phyloP scores from a whole-genome alignment of 192 early-diverging fungal species.

The Coemansia sp. region DNA sequence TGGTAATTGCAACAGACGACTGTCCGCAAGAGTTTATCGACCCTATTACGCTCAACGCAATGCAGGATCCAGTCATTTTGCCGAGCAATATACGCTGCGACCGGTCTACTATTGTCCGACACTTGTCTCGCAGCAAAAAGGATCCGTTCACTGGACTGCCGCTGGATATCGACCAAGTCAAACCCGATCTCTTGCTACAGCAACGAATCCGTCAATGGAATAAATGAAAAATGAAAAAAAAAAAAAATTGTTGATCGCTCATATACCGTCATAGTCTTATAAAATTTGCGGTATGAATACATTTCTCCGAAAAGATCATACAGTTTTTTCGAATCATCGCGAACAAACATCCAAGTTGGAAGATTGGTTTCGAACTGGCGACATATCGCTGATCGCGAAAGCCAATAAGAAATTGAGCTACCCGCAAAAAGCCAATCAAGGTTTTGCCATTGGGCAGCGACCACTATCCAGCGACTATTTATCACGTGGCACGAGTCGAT shows the following conservation, averaged over 20 bases:
- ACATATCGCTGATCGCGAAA: background rate
- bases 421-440: background rate
- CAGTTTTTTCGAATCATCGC: conserved; percentile 25
- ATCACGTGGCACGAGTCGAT: no score
- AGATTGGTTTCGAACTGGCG: conserved; percentile 12
- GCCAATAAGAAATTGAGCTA: background rate
- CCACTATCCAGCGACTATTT: background rate
- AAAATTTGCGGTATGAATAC: conserved; percentile 13
- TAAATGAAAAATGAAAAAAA: conserved; percentile 9
- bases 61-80: conserved; percentile 31
- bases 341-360: background rate
- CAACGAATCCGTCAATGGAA: conserved; percentile 19
- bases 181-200: conserved; percentile 22
- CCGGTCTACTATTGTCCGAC: conserved; percentile 30
- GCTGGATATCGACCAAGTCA: background rate
- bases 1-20: background rate
- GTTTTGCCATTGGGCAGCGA: background rate
- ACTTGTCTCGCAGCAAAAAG: conserved; percentile 10
- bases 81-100: conserved; percentile 20
- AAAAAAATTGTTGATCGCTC: conserved; percentile 14
- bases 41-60: conserved; percentile 21
- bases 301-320: conserved; percentile 25
- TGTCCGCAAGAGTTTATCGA: conserved; percentile 36
- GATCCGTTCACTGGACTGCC: conserved; percentile 42
- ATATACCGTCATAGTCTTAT: conserved; percentile 50